Evolutionary conservation across 31 red algal genomes (phyloP), one percentile per base, ranked within the genome.

Genomic region (Endocladia muricata): DNA sequence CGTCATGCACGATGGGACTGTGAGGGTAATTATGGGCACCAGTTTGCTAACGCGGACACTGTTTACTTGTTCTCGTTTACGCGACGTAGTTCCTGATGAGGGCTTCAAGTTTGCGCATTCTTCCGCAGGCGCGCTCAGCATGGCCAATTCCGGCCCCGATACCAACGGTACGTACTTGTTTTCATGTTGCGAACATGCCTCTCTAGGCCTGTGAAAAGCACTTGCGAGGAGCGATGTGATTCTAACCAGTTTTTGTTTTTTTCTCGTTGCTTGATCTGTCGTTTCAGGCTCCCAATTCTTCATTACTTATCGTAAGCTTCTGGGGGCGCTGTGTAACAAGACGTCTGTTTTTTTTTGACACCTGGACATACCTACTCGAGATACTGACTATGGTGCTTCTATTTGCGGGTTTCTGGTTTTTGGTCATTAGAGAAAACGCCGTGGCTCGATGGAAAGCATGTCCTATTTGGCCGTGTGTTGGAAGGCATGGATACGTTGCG

Each of bases 401-500:
- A 7, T 7, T 62, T 8, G 7, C 8, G 30, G 30, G 8, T n/a
- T n/a, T n/a, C n/a, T n/a, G n/a, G 40, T 72, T 64, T 1, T 32
- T 60, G 8, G 9, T 40, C 0, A 26, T 49, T 40, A 88, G 85
- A 37, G 37, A 83, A 86, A 83, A 94, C 91, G n/a, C 79, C 83
- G 36, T 97, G 94, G 94, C 85, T 98, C 30, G 91, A 98, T 76
- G 92, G 92, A 3, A 90, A 91, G 47, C 96, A 98, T 66, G 88
- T 92, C 2, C 61, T 98, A 43, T 98, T 98, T 48, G 96, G 96
- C 28, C 58, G 84, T 31, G 88, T 98, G 2, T 26, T 94, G 22
- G 91, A 94, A 39, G 96, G 96, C 38, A 85, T 92, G 83, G 96
- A 98, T 29, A 84, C 86, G 26, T 68, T 94, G 40, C 52, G 77